Evolutionary conservation across 2,329 filamentous ascomycete species (phyloP).

Genomic region (Fusarium vanettenii): DNA sequence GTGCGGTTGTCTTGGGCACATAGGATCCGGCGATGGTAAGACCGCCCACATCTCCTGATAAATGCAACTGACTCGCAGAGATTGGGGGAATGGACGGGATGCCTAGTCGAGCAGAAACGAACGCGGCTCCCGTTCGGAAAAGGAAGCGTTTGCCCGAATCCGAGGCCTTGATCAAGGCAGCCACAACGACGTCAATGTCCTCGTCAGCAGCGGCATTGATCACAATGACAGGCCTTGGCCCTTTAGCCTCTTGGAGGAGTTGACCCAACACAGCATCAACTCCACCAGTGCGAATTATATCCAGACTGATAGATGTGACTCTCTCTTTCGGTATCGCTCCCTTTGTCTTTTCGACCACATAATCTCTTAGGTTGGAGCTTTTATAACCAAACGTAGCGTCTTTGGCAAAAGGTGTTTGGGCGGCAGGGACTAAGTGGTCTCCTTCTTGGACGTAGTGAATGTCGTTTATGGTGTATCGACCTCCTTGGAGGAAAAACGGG

Average conservation of each 20-base stretch:
- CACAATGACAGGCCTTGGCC: constrained; percentile 53
- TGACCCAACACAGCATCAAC: constrained; percentile 54
- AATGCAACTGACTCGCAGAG: constrained; percentile 55
- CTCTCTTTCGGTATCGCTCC: constrained; percentile 53
- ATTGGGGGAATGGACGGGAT: constrained; percentile 64
- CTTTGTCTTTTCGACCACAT: constrained; percentile 65
- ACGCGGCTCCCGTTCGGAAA: constrained; percentile 55
- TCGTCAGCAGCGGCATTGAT: constrained; percentile 65
- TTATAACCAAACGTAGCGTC: constrained; percentile 69
- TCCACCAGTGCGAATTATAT: constrained; percentile 61
- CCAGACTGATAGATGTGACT: constrained; percentile 57
- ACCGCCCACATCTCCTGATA: constrained; percentile 56
- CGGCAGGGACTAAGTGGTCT: constrained; percentile 53
- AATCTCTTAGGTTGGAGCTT: constrained; percentile 59
- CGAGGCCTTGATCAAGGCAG: constrained; percentile 56
- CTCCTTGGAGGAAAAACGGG: constrained; percentile 70
- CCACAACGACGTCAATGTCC: constrained; percentile 66
- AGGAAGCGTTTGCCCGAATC: constrained; percentile 49
- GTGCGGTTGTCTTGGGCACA: constrained; percentile 69
- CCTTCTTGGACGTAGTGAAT: constrained; percentile 69
- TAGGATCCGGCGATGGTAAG: constrained; percentile 68
- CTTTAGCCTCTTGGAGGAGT: constrained; percentile 50
- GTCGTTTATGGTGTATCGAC: constrained; percentile 66
- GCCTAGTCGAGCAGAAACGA: constrained; percentile 61
- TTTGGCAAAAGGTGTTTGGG: constrained; percentile 65